Base-by-base conservation (phyloP, 345 rosid genomes). In the Moricandia moricandioides region DNA sequence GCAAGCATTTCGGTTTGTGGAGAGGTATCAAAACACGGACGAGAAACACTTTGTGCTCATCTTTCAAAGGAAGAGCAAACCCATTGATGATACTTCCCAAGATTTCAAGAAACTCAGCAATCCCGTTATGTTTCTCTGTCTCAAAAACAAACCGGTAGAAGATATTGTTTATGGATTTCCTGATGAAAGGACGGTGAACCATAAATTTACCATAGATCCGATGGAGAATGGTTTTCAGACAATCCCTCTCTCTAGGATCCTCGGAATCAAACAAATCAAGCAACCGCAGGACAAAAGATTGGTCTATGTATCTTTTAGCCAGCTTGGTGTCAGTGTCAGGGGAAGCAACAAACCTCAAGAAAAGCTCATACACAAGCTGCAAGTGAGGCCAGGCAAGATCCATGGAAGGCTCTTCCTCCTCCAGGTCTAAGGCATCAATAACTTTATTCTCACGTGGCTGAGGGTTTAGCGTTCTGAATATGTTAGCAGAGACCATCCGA, bases 301-400 rank as follows among this genome's bases (percentile, higher is more conserved):
- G 94, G 79, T 89, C 91, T 5, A 89, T 52, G 37, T 86, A 86
- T 80, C 88, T 83, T 78, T 87, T 89, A 3, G 91, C 91, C 80
- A 89, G 62, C 78, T 86, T 89, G 21, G 90, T 87, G 73, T 89
- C 96, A 18, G 88, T 86, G 65, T 89, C 96, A 1, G 96, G 84
- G 0, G 96, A 89, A 62, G 89, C 88, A 70, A 89, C 83, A 60
- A 87, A 86, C 79, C 91, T 87, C 76, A 89, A 74, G 81, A 89
- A 81, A 82, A 87, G 82, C 79, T 89, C 95, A 55, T 87, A 87
- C 47, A 86, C 90, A 74, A 86, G 84, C 74, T 89, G 95, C 84
- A 89, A 78, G 60, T 89, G 95, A 72, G 91, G 88, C 95, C 95
- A 89, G 12, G 90, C 87, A 33, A 85, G 91, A 72, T 89, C 95